Percentiles rank a stretch among this genome's conserved stretches.
Conservation (phyloP, 2,329 filamentous ascomycete genomes). For the Fusarium sp. region DNA sequence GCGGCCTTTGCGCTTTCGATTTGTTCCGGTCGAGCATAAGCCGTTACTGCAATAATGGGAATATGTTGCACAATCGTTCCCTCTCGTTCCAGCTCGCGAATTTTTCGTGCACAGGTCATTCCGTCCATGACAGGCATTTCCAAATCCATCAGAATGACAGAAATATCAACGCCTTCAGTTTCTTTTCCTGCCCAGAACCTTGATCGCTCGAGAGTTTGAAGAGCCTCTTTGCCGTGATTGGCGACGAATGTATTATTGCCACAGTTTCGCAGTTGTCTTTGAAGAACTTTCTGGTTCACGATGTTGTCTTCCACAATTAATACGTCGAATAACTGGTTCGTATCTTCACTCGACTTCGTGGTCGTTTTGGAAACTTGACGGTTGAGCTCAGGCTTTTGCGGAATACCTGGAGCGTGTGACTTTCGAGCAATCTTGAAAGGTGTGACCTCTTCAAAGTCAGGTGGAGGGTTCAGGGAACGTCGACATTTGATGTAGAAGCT, state of each 20-base stretch:
- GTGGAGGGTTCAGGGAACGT: slow-evolving; percentile 60
- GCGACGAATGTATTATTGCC: slow-evolving; percentile 72
- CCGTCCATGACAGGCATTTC: slow-evolving; percentile 90
- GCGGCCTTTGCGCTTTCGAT: slow-evolving; percentile 77
- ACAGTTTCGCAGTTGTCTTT: slow-evolving; percentile 70
- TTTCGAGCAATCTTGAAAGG: slow-evolving; percentile 54
- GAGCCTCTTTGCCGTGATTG: slow-evolving; percentile 73
- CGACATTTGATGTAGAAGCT: slow-evolving; percentile 80
- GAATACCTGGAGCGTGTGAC: slow-evolving; percentile 37
- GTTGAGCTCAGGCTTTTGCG: slow-evolving; percentile 33
- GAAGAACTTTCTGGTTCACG: slow-evolving; percentile 74
- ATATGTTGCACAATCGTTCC: slow-evolving; percentile 73
- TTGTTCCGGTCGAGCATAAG: slow-evolving; percentile 81
- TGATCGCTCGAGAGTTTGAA: slow-evolving; percentile 68
- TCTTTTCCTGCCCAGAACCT: slow-evolving; percentile 67
- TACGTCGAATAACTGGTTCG: slow-evolving; percentile 61
- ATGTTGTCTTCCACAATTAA: slow-evolving; percentile 77
- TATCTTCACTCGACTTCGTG: slow-evolving; percentile 23
- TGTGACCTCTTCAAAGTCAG: slow-evolving; percentile 54
- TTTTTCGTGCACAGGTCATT: slow-evolving; percentile 76
- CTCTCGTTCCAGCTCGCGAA: slow-evolving; percentile 74
- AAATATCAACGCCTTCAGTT: slow-evolving; percentile 64
- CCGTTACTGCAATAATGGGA: slow-evolving; percentile 86
- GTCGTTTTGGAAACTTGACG: slow-evolving; percentile 27
- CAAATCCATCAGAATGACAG: slow-evolving; percentile 82